Percentiles rank a stretch among this genome's conserved stretches.
Conservation (phyloP, 139 green algal genomes). For the Astrephomene gubernaculifera region DNA sequence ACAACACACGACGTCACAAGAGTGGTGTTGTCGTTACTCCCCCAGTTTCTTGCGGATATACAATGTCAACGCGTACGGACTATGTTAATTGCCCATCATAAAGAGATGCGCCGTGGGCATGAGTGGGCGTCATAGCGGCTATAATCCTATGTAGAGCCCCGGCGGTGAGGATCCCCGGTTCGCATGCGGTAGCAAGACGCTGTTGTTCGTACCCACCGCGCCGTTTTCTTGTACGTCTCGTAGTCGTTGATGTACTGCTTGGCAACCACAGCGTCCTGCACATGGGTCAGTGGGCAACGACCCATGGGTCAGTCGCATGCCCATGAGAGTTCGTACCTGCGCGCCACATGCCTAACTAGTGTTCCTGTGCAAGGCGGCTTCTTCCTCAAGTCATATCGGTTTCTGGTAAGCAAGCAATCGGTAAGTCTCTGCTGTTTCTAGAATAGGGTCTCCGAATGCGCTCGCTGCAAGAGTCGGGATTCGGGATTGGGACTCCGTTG, state of each 20-base stretch:
- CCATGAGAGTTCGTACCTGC: background rate
- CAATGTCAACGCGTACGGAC: no score
- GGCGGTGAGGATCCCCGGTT: background rate
- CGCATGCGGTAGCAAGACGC: conserved; percentile 7
- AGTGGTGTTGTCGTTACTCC: background rate
- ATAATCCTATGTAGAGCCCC: background rate
- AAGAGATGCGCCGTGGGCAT: background rate
- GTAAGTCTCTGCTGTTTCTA: no score
- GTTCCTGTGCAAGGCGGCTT: no score
- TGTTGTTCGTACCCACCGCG: conserved; percentile 70
- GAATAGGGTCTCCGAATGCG: background rate
- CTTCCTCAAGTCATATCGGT: no score
- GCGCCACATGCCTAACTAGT: background rate
- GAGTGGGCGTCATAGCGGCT: background rate
- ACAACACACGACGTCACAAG: conserved; percentile 66
- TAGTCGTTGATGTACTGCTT: conserved; percentile 86
- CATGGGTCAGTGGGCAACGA: background rate
- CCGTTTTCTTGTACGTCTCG: conserved; percentile 74
- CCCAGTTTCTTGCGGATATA: background rate
- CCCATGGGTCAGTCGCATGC: background rate
- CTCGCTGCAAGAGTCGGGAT: no score
- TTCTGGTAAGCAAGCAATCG: no score
- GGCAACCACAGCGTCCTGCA: conserved; percentile 94
- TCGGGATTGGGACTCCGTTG: no score
- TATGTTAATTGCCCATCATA: background rate